These are phyloP conservation scores for Cladosporium sp. DNA, from an alignment of 2,329 filamentous ascomycete species.

Conservation along the genomic window DNA sequence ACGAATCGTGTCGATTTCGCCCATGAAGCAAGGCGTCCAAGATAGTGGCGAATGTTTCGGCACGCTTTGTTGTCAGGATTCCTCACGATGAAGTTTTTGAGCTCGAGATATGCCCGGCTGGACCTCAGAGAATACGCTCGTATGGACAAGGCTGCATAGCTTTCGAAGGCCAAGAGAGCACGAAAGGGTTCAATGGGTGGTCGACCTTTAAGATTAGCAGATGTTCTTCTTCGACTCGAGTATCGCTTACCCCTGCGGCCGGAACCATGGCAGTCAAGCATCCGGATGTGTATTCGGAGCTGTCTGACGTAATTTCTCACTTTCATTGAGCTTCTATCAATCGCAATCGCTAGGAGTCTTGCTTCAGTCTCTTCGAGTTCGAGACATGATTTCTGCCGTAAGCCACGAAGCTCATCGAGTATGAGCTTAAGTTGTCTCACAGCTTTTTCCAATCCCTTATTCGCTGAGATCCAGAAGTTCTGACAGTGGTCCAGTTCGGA, in stretches of 20 bases:
- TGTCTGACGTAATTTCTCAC: slow-evolving; percentile 1
- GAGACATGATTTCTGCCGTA: not conserved
- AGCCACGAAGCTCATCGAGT: not conserved
- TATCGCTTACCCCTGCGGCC: not conserved
- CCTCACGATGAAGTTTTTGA: not conserved
- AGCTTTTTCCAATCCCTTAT: not conserved
- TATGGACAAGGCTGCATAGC: not conserved
- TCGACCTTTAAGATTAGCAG: not conserved
- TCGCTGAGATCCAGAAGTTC: not conserved
- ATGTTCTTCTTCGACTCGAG: no score
- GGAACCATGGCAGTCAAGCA: not conserved
- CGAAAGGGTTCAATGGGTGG: not conserved
- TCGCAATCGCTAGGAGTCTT: not conserved
- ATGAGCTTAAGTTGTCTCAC: not conserved
- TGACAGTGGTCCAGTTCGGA: not conserved
- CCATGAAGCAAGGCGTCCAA: not conserved
- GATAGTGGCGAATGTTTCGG: not conserved
- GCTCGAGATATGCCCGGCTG: not conserved
- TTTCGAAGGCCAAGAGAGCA: not conserved
- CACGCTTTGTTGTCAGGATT: not conserved
- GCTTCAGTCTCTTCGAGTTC: not conserved
- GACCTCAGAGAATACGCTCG: not conserved
- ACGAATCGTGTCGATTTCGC: not conserved
- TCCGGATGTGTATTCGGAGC: not conserved
- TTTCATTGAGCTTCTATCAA: not conserved